phyloP scores from a whole-genome alignment of 2,329 filamentous ascomycete species.

The Fusarium oligoseptatum region DNA sequence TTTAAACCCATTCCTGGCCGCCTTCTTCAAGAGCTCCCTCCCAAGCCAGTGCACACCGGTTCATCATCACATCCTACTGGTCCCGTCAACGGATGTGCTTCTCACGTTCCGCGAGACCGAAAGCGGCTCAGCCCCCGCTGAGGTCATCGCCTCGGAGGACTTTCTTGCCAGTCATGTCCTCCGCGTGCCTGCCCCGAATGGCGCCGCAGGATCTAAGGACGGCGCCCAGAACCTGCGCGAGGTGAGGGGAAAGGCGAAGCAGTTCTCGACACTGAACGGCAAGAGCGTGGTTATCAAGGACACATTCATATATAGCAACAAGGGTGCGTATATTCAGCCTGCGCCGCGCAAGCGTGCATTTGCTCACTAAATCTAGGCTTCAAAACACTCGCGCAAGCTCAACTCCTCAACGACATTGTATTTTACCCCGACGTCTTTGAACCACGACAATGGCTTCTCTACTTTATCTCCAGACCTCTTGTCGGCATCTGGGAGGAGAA shows the following conservation, averaged over 20 bases:
- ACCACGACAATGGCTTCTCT: constrained; percentile 93
- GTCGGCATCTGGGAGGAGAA: constrained; percentile 85
- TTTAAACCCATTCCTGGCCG: constrained; percentile 97
- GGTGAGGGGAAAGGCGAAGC: constrained; percentile 91
- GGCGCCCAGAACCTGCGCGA: constrained; percentile 78
- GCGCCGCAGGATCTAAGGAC: constrained; percentile 68
- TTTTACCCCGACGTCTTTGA: constrained; percentile 94
- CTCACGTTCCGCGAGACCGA: constrained; percentile 90
- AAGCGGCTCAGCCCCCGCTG: constrained; percentile 79
- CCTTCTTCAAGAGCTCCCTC: constrained; percentile 98
- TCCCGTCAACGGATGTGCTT: constrained; percentile 92
- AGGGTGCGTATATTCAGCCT: constrained; percentile 69
- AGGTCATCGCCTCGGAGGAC: constrained; percentile 90
- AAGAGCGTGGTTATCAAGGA: constrained; percentile 96
- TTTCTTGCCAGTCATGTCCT: constrained; percentile 98
- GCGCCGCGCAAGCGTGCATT: not conserved
- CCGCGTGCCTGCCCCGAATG: constrained; percentile 75
- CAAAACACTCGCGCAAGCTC: constrained; percentile 90
- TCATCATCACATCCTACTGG: constrained; percentile 92
- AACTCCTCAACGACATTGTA: constrained; percentile 84
- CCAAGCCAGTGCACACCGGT: constrained; percentile 91
- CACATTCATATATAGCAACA: constrained; percentile 92
- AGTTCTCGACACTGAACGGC: constrained; percentile 93
- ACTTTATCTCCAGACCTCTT: constrained; percentile 92
- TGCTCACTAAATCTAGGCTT: constrained; percentile 73